A percentile compares a stretch with the other conserved stretches of the same genome.
These are phyloP conservation scores for Quercus dentata DNA, from an alignment of 306 rosid genomes.

Conservation along the genomic window DNA sequence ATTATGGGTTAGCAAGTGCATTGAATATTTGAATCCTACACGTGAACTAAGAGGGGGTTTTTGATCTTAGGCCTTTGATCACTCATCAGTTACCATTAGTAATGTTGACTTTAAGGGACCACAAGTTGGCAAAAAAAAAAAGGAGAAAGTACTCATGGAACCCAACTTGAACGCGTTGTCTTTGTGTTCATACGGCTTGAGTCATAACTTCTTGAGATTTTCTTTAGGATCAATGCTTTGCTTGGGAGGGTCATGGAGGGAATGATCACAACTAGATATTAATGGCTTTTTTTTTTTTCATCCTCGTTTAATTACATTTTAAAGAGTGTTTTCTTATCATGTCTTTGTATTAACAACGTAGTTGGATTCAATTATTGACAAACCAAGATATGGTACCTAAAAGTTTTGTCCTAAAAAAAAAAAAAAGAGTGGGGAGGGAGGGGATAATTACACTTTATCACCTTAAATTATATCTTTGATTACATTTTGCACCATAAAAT, in stretches of 20 bases:
- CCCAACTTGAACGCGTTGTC: background rate
- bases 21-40: constrained; percentile 63
- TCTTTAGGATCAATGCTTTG: background rate
- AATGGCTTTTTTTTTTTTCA: background rate
- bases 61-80: constrained; percentile 26
- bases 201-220: background rate
- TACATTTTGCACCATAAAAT: too few species aligned
- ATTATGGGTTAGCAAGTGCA: constrained; percentile 83
- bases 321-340: too few species aligned
- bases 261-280: background rate
- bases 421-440: too few species aligned
- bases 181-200: background rate
- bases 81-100: constrained; percentile 13
- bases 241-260: background rate
- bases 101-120: constrained; percentile 52
- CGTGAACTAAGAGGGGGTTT: constrained; percentile 58
- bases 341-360: too few species aligned
- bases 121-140: constrained; percentile 16
- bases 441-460: too few species aligned
- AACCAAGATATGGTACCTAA: too few species aligned
- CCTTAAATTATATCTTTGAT: too few species aligned
- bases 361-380: too few species aligned
- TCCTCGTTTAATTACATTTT: too few species aligned
- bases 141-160: background rate
- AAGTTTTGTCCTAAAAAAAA: too few species aligned